phyloP scores from a whole-genome alignment of 83 land plant genomes.

The Isoetes engelmannii region DNA sequence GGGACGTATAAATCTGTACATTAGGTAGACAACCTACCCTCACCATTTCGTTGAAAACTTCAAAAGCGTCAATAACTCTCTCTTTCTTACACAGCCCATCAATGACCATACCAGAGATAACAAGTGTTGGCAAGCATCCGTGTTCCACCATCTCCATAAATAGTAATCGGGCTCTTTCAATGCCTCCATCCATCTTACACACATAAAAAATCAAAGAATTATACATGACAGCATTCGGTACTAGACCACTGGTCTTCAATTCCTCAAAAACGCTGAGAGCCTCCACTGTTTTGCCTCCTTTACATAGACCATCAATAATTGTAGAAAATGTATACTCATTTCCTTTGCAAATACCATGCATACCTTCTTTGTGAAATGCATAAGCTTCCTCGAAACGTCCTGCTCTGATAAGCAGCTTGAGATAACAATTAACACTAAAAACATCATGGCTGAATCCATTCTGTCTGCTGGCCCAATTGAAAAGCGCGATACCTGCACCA shows the following conservation, averaged over 20 bases:
- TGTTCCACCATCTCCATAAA: constrained; percentile 25
- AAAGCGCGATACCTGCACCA: too few species aligned
- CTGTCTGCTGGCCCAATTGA: too few species aligned
- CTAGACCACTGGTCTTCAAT: constrained; percentile 32
- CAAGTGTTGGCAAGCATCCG: constrained; percentile 18
- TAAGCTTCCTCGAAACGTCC: too few species aligned
- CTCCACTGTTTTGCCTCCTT: constrained; percentile 31
- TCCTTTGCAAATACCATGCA: too few species aligned
- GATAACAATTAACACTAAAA: too few species aligned
- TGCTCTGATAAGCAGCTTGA: too few species aligned
- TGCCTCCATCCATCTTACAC: constrained; percentile 30
- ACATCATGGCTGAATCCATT: too few species aligned
- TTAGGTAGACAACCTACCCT: constrained; percentile 29
- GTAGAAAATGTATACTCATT: constrained; percentile 38
- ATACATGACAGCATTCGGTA: constrained; percentile 28
- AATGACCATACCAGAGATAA: constrained; percentile 43
- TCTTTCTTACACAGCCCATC: constrained; percentile 35
- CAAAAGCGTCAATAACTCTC: constrained; percentile 37
- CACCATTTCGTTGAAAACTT: constrained; percentile 36
- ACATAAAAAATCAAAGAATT: constrained; percentile 43
- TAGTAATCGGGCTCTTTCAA: constrained; percentile 33
- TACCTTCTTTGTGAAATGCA: too few species aligned
- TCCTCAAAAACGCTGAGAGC: constrained; percentile 39
- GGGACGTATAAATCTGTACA: constrained; percentile 33
- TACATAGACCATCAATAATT: constrained; percentile 49